Evolutionary conservation across 768 basidiomycete genomes (phyloP).

Genomic region (Leucocoprinus leucothites): DNA sequence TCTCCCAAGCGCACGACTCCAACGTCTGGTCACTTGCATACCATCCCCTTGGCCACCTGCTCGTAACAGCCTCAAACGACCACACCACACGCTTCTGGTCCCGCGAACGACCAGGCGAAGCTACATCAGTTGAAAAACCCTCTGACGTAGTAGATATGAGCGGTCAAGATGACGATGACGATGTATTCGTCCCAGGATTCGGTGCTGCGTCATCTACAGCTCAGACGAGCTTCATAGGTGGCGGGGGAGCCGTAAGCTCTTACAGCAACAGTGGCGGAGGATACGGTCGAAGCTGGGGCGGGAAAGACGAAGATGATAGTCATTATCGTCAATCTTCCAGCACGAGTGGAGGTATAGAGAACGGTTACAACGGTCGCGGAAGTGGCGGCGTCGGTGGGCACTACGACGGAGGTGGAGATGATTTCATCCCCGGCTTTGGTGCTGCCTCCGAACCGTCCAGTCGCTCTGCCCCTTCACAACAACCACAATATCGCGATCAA

Average conservation of each 20-base stretch:
- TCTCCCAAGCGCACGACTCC: constrained; percentile 97
- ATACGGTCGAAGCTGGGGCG: constrained; percentile 8
- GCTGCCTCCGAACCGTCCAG: constrained; percentile 3
- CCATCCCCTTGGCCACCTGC: constrained; percentile 94
- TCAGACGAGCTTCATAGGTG: constrained; percentile 30
- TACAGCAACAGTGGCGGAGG: not conserved
- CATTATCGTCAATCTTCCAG: constrained; percentile 2
- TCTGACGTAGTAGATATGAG: constrained; percentile 59
- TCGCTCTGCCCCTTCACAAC: constrained; percentile 1
- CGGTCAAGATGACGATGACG: constrained; percentile 72
- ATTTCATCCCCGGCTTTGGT: constrained; percentile 11
- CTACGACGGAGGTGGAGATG: constrained; percentile 9
- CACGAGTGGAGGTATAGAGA: not conserved
- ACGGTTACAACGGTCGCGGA: not conserved
- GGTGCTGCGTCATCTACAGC: constrained; percentile 37
- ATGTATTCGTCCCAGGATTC: constrained; percentile 61
- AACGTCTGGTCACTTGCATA: constrained; percentile 95
- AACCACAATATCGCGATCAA: constrained; percentile 7
- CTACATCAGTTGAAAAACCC: constrained; percentile 78
- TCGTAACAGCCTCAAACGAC: constrained; percentile 95
- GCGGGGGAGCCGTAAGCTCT: constrained; percentile 23
- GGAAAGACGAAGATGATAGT: constrained; percentile 7
- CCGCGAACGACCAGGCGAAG: constrained; percentile 85
- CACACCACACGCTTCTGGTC: constrained; percentile 99
- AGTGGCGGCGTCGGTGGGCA: constrained; percentile 2